Base-by-base conservation (phyloP, 495 filamentous ascomycete genomes). In the Neurospora tetraspora region DNA sequence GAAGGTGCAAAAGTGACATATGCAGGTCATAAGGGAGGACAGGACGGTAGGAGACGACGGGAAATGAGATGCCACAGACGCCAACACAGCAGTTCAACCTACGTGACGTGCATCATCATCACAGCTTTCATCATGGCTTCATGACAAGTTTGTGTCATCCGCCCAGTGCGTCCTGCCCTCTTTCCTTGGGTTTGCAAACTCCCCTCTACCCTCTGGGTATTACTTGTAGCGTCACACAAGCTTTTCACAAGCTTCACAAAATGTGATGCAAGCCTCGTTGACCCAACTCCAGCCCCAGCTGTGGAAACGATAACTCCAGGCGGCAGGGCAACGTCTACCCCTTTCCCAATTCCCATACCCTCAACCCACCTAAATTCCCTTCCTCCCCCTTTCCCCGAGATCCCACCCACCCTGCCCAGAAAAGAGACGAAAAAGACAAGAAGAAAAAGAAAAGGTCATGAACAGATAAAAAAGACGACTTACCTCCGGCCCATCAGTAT, bases 401-500 rank as follows among this genome's bases (percentile, higher is more conserved):
- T 34, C 31, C 31, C 31, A 34, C 16, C 42, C 42, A 3, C 8
- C 42, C 18, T n/a, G 42, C 14, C 42, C 3, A 39, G 37, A 39
- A 39, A 18, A 18, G 16, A 59, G 47, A 14, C 6, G 14, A 31
- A 31, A 27, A 59, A 31, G 12, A 59, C 34, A 14, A 27, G 10
- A 14, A 14, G 1, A 59, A 45, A 16, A 31, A 31, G 2, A 31
- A 61, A 3, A 1, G 1, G 16, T 6, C 12, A 1, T 5, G 16
- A 59, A 27, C 34, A 34, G 31, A 38, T 10, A 31, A 42, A 23
- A 23, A 69, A 18, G 31, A 39, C 34, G 34, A 80, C 80, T 80
- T 71, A 87, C 84, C 75, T 85, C 82, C 27, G 82, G 76, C 6
- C 80, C 82, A 68, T 80, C 75, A 76, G 76, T 77, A 76, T 88